Evolutionary conservation across 257 asterid genomes (phyloP).

Genomic region (Solanum paucissectum): DNA sequence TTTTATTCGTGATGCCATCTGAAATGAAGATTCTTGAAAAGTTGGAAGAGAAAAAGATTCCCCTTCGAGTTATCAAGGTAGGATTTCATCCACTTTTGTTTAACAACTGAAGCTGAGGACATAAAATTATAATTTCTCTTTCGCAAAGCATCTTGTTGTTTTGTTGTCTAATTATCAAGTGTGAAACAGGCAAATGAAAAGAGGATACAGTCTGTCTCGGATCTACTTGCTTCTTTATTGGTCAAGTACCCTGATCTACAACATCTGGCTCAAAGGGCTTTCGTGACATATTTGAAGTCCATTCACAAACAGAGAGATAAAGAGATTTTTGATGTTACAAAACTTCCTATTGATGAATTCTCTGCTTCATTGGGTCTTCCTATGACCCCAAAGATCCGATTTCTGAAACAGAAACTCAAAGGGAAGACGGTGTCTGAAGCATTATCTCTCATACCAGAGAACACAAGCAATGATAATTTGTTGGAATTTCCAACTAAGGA

Average conservation of each 20-base stretch:
- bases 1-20: conserved; percentile 73
- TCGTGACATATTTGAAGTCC: conserved; percentile 79
- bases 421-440: conserved; percentile 50
- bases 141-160: neutral
- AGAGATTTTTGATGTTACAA: conserved; percentile 71
- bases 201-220: conserved; percentile 71
- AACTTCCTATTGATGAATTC: conserved; percentile 67
- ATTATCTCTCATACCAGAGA: conserved; percentile 33
- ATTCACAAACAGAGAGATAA: conserved; percentile 66
- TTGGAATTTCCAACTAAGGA: conserved; percentile 16
- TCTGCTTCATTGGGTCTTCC: conserved; percentile 96
- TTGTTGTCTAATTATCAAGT: conserved; percentile 2
- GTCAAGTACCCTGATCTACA: conserved; percentile 76
- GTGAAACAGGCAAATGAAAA: conserved; percentile 57
- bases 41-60: conserved; percentile 75
- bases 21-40: conserved; percentile 75
- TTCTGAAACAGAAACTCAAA: conserved; percentile 55
- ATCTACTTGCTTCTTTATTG: conserved; percentile 64
- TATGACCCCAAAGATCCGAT: conserved; percentile 82
- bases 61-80: conserved; percentile 61
- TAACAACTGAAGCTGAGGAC: neutral
- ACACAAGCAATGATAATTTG: conserved; percentile 21
- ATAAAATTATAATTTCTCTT: neutral
- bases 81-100: neutral
- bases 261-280: conserved; percentile 73